These are phyloP conservation scores for Gossypium sturtianum DNA, from an alignment of 345 rosid species.

Conservation along the genomic window DNA sequence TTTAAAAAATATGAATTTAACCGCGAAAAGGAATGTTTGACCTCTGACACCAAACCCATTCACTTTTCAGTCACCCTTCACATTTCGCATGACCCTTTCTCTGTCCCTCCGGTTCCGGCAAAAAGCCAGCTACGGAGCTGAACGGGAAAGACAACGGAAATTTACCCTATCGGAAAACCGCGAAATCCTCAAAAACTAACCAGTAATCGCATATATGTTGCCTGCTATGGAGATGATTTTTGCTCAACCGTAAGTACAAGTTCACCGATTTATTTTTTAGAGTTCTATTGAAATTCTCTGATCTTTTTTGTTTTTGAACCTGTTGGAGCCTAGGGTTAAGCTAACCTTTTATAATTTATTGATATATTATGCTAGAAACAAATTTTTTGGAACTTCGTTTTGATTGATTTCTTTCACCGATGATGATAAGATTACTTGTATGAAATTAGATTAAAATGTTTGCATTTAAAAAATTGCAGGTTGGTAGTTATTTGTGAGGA, in stretches of 20 bases:
- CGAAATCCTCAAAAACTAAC: not conserved
- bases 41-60: not conserved
- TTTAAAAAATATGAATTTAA: not conserved
- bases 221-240: not conserved
- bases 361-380: not conserved
- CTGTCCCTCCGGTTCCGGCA: not conserved
- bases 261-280: not conserved
- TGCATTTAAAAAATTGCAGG: not conserved
- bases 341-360: not conserved
- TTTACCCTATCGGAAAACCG: not conserved
- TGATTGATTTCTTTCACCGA: not conserved
- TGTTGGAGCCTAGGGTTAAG: not conserved
- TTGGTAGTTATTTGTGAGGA: not conserved
- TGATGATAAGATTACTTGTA: not conserved
- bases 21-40: not conserved
- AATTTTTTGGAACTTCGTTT: not conserved
- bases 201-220: not conserved
- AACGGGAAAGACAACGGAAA: not conserved
- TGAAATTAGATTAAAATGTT: not conserved
- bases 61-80: not conserved
- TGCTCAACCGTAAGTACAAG: not conserved
- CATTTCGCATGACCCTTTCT: not conserved
- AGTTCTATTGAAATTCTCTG: not conserved
- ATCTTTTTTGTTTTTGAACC: not conserved
- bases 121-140: too few relatives aligned